These are phyloP conservation scores for Falciphora oryzae DNA, from an alignment of 2,329 filamentous ascomycete species.

Conservation along the genomic window DNA sequence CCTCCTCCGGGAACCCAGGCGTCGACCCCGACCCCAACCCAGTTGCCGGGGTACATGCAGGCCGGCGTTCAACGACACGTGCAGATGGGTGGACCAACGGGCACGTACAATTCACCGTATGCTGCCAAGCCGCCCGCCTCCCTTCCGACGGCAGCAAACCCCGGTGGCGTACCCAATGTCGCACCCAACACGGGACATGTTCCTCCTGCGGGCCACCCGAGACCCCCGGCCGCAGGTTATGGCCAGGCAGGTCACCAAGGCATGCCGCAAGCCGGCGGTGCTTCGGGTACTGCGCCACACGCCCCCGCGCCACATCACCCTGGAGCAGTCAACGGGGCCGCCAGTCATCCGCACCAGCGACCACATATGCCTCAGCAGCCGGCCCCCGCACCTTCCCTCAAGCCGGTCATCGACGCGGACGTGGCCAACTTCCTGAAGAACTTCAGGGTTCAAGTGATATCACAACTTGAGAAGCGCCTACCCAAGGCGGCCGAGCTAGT, in stretches of 20 bases:
- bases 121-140: conserved; percentile 21
- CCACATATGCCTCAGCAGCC: conserved; percentile 4
- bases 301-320: neutral
- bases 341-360: neutral
- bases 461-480: conserved; percentile 37
- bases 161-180: neutral
- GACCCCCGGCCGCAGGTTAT: conserved; percentile 1
- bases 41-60: conserved; percentile 21
- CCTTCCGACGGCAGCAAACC: neutral
- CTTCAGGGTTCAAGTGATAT: conserved; percentile 41
- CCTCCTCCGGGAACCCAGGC: conserved; percentile 17
- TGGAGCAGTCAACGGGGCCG: neutral
- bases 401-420: conserved; percentile 37
- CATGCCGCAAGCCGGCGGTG: neutral
- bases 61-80: conserved; percentile 16
- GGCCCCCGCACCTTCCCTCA: conserved; percentile 11
- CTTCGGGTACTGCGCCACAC: neutral
- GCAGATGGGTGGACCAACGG: conserved; percentile 19
- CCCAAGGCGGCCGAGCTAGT: conserved; percentile 37
- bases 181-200: neutral
- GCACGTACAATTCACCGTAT: conserved; percentile 27
- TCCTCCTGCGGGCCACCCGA: neutral
- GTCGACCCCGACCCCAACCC: conserved; percentile 21
- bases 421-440: conserved; percentile 36
- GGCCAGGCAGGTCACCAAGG: neutral